phyloP scores from a whole-genome alignment of 805 yeast genomes.

The Pichia heedii region DNA sequence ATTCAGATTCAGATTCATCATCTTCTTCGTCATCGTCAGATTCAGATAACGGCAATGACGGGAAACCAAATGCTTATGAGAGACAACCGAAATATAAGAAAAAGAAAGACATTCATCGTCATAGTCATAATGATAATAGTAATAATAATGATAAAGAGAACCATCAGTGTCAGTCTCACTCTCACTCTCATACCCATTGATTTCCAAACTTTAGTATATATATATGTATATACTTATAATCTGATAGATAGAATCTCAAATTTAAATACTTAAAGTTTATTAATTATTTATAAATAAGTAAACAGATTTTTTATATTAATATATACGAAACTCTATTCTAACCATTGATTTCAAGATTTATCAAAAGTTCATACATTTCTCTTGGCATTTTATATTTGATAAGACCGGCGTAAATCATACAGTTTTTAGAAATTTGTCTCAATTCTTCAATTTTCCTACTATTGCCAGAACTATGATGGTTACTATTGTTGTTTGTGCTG shows the following conservation, averaged over 20 bases:
- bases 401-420: conserved; percentile 94
- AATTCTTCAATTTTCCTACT: conserved; percentile 44
- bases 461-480: not conserved
- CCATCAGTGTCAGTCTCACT: not conserved
- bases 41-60: conserved; percentile 11
- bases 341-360: conserved; percentile 44
- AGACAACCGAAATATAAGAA: conserved; percentile 59
- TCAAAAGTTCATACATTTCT: conserved; percentile 65
- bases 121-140: conserved; percentile 3
- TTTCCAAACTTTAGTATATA: too few species aligned
- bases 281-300: too few species aligned
- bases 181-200: not conserved
- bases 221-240: too few species aligned
- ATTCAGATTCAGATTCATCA: not conserved
- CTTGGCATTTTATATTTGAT: conserved; percentile 87
- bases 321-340: conserved; percentile 4
- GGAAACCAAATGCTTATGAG: conserved; percentile 73
- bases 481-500: conserved; percentile 35
- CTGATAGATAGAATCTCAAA: too few species aligned
- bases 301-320: not conserved
- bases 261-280: too few species aligned
- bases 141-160: not conserved
- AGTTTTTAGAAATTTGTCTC: conserved; percentile 63
- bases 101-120: conserved; percentile 5
- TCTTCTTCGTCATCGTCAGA: conserved; percentile 14